Evolutionary conservation across 2,329 filamentous ascomycete species (phyloP), one percentile per base, ranked within the genome.

Genomic region (Claviceps maximensis): DNA sequence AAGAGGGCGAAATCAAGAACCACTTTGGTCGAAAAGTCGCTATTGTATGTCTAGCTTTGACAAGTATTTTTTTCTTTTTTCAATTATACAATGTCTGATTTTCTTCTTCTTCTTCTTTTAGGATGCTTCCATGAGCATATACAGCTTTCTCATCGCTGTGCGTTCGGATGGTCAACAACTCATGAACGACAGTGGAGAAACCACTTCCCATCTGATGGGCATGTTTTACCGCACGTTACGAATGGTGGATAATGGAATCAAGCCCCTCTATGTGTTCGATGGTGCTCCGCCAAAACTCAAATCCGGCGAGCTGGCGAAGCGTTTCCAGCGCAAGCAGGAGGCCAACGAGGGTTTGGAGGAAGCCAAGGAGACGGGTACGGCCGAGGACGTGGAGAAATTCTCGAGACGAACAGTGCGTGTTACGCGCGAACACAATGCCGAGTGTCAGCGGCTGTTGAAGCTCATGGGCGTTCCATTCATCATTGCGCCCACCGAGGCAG

Each of bases 161-260:
- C 89, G 93, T 61, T 96, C 90, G 63, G 89, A 95, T 62, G 93
- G 93, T 61, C 89, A 98, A 69, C 89, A 96, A 71, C 84, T 98
- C 62, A 97, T 84, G 79, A 94, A 85, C 69, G 93, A 98, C 64
- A 85, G 84, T 51, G 93, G 93, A 63, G 89, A 97, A 69, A 98
- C 93, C 2, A 98, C 93, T 1, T 98, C 93, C 19, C 93, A 98
- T 68, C 75, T 98, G 17, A 97, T 98, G 90, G 93, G 93, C 65
- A 91, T 98, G 83, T 98, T 98, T 75, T 98, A 98, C 76, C 90
- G 93, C 62, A 98, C 93, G 2, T 78, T 98, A 7, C 89, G 93
- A 62, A 97, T 98, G 74, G 88, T 97, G 63, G 93, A 98, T 71
- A 97, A 96, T 63, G 93, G 93, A 54, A 97, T 98, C 74, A 98